Evolutionary conservation across 768 basidiomycete species (phyloP).

Genomic region (Lepiota brunneoincarnata): DNA sequence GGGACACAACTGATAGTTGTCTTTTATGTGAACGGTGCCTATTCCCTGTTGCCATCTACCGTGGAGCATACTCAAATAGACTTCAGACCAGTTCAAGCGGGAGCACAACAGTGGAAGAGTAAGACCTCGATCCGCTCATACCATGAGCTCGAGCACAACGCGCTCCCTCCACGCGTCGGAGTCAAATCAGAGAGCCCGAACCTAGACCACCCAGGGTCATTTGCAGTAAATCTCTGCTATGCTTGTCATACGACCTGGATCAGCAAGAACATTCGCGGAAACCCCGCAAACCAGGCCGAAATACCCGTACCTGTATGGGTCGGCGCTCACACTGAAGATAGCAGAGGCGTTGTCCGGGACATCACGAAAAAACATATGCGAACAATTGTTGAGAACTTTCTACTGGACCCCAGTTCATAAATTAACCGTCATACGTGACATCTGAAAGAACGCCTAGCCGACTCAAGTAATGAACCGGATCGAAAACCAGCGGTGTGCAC

Average conservation of each 20-base stretch:
- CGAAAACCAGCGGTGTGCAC: too few relatives aligned
- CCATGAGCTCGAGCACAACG: conserved; percentile 23
- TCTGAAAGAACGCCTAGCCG: too few relatives aligned
- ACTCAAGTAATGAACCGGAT: too few relatives aligned
- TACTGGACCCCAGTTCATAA: not conserved
- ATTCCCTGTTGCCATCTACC: not conserved
- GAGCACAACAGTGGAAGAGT: conserved; percentile 70
- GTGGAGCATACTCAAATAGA: not conserved
- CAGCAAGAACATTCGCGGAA: conserved; percentile 49
- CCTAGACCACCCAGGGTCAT: conserved; percentile 21
- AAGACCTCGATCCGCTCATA: conserved; percentile 70
- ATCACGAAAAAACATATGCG: not conserved
- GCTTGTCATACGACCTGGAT: conserved; percentile 60
- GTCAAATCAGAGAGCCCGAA: conserved; percentile 16
- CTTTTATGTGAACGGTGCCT: conserved; percentile 64
- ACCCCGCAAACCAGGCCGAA: conserved; percentile 14
- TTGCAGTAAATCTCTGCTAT: conserved; percentile 53
- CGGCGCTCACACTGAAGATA: conserved; percentile 1
- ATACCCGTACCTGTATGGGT: conserved; percentile 40
- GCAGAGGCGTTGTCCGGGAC: not conserved
- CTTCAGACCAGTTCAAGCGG: conserved; percentile 59
- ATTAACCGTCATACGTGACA: too few relatives aligned
- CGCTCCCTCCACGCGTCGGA: conserved; percentile 25
- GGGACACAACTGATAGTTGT: conserved; percentile 46
- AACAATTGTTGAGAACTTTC: not conserved